Conservation (phyloP, 2,329 filamentous ascomycete genomes). For the Sclerotinia subarctica region DNA sequence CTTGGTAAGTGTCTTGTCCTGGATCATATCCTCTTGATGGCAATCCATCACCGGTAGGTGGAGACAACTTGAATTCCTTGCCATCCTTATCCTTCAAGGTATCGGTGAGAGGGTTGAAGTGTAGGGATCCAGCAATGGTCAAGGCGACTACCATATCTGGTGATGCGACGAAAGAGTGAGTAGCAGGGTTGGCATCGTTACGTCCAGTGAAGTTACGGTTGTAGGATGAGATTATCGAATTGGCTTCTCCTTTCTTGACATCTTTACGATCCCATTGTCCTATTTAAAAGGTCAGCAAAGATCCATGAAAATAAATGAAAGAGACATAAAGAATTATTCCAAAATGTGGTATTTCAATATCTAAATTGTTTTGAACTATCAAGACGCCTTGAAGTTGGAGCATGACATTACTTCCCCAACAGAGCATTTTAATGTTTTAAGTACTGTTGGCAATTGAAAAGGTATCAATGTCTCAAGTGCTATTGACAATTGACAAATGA, state of each 20-base stretch:
- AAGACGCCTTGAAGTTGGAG: not conserved
- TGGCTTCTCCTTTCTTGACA: conserved; percentile 90
- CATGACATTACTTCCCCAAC: not conserved
- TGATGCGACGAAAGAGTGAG: conserved; percentile 89
- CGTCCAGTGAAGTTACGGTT: conserved; percentile 99
- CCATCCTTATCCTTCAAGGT: conserved; percentile 91
- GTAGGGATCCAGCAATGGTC: conserved; percentile 76
- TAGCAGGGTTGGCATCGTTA: conserved; percentile 93
- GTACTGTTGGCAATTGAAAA: not conserved
- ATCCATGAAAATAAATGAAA: not conserved
- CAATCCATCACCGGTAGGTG: conserved; percentile 77
- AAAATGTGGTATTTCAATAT: not conserved
- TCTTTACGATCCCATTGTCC: conserved; percentile 94
- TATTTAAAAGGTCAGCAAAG: conserved; percentile 46
- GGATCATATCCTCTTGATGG: conserved; percentile 82
- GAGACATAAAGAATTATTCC: not conserved
- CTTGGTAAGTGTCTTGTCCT: conserved; percentile 92
- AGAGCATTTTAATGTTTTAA: not conserved
- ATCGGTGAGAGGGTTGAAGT: conserved; percentile 95
- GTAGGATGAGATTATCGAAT: conserved; percentile 98
- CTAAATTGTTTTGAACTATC: not conserved
- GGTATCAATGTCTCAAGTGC: not conserved
- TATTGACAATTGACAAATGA: not conserved
- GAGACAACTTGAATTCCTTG: conserved; percentile 86
- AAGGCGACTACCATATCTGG: conserved; percentile 87